Evolutionary conservation across 2,329 filamentous ascomycete species (phyloP), one percentile per base, ranked within the genome.

Genomic region (Ceratocystis harringtonii): DNA sequence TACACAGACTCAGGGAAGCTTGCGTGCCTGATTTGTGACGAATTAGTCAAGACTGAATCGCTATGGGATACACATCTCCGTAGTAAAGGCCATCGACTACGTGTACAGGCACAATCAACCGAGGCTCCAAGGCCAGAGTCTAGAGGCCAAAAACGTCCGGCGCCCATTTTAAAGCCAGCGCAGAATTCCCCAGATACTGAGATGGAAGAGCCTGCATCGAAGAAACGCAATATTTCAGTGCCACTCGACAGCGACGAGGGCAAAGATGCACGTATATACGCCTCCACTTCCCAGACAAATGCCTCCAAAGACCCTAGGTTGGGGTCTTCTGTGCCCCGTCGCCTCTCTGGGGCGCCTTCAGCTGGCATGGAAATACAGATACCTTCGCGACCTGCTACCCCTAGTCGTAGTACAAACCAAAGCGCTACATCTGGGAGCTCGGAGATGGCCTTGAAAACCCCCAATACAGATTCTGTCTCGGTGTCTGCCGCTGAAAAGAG

Each of bases 1-100:
- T 90, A 90, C 76, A 84, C 85, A 4, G 80, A 84, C 68, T 78
- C 83, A 15, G 87, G 87, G 68, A 85, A 84, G 71, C 81, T 90
- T 0, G 76, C 84, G 32, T 91, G 88, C 76, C 81, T 80, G 68
- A 74, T 87, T 28, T 91, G 88, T 72, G 82, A 81, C 71, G 78
- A 84, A 61, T 76, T 79, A 45, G 73, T 90, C 71, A 88, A 86
- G 73, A 79, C 82, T 57, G 87, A 90, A 70, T 76, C 80, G 1
- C 76, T 86, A 41, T 90, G 87, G 87, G 81, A 87, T 22, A 75
- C 77, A 12, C 87, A 90, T 71, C 68, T 84, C 45, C 77, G 78
- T 61, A 76, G 79, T 68, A 71, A 76, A 50, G 75, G 68, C 67
- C 84, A 81, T 76, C 78, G 71, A 69, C 19, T 52, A 19, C 66